Evolutionary conservation across 345 rosid genomes (phyloP), one percentile per base, ranked within the genome.

Genomic region (Toxicodendron radicans): DNA sequence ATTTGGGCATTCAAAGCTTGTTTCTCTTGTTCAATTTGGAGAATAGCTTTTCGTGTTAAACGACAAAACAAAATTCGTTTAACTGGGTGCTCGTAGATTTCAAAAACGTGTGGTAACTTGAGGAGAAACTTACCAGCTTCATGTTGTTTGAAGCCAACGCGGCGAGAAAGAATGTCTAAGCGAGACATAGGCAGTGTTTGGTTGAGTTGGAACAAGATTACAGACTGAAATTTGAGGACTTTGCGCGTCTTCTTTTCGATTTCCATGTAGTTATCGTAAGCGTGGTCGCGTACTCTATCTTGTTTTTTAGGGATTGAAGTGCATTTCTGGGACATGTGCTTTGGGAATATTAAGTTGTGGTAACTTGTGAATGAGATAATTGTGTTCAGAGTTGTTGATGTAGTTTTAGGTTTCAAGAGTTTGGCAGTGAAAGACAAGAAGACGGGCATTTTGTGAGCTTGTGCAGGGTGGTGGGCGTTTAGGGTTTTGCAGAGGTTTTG

Each of bases 241-340:
- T 87, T 90, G 7, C 98, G 92, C 52, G 80, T 85, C 71, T 93
- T 93, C 71, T 93, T 93, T 87, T 88, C 95, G 73, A 93, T 73
- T 80, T 93, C 99, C 98, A 96, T 93, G 94, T 90, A 96, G 79
- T 92, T 84, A 87, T 96, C 99, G 84, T 61, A 96, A 81, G 91
- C 97, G 49, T 92, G 97, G 79, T 96, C 98, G 70, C 97, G 95
- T 16, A 93, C 88, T 61, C 98, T 78, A 3, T 75, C 81, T 65
- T 89, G 95, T 27, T 92, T 96, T 66, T 77, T 85, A 75, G 98
- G 97, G 38, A 96, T 89, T 64, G 95, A 79, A 75, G 97, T 93
- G 64, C 95, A 93, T 66, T 66, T 66, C 23, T 92, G 90, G 9
- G 97, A 96, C 67, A 83, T 79, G 74, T 60, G 59, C 78, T 66